Percentiles rank a stretch among this genome's conserved stretches.
phyloP scores from a whole-genome alignment of 257 asterid genomes.

The Primulina huaijiensis region DNA sequence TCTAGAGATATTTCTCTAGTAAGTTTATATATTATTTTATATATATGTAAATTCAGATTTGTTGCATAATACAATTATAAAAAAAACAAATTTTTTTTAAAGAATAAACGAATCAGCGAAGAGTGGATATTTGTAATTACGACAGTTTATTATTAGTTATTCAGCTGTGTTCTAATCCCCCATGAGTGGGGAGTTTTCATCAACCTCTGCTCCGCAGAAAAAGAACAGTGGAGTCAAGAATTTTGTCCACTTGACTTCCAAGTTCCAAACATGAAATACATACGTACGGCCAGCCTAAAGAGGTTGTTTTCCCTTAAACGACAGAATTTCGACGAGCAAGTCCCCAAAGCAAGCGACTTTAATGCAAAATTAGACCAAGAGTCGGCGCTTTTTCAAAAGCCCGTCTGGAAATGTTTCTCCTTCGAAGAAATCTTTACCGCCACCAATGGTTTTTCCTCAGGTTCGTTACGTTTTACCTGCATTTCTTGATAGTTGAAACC shows the following conservation, averaged over 20 bases:
- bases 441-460: slow-evolving; percentile 71
- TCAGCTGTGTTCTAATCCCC: neutral
- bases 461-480: slow-evolving; percentile 31
- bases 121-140: neutral
- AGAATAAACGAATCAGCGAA: no score
- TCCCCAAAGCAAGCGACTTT: slow-evolving; percentile 32
- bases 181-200: neutral
- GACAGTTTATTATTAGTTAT: neutral
- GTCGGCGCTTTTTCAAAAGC: slow-evolving; percentile 33
- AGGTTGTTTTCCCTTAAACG: slow-evolving; percentile 59
- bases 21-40: no score
- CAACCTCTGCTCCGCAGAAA: neutral
- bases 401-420: slow-evolving; percentile 89
- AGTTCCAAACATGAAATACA: slow-evolving; percentile 70
- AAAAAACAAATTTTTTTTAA: no score
- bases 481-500: neutral
- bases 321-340: slow-evolving; percentile 13
- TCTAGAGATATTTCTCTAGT: no score
- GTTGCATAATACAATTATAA: no score
- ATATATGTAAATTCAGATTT: no score
- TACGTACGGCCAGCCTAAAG: slow-evolving; percentile 70
- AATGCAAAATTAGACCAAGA: slow-evolving; percentile 19
- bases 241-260: neutral
- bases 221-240: neutral
- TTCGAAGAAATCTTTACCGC: slow-evolving; percentile 66